phyloP scores from a whole-genome alignment of 2,329 filamentous ascomycete genomes.

The Colletotrichum coccodes region DNA sequence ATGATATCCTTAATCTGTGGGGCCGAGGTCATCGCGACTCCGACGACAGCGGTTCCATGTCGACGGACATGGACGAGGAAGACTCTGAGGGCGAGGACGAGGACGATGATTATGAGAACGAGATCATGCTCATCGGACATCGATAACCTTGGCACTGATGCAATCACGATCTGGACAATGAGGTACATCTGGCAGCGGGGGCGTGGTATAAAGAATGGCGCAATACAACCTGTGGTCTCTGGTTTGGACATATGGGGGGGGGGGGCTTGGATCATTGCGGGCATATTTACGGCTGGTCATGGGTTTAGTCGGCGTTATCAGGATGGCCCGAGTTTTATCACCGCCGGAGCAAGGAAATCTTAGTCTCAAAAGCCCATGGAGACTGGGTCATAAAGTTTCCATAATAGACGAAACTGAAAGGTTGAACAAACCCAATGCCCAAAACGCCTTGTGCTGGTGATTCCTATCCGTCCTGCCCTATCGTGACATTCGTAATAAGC shows the following conservation, averaged over 20 bases:
- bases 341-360: not conserved
- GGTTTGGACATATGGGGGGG: constrained; percentile 28
- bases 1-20: constrained; percentile 63
- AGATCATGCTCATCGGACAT: constrained; percentile 62
- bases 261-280: constrained; percentile 7
- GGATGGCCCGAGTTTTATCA: not conserved
- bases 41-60: constrained; percentile 52
- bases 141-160: constrained; percentile 42
- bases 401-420: constrained; percentile 17
- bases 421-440: constrained; percentile 5
- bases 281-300: constrained; percentile 6
- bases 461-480: not conserved
- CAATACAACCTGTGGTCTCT: constrained; percentile 9
- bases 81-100: constrained; percentile 56
- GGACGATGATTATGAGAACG: constrained; percentile 58
- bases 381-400: constrained; percentile 23
- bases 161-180: constrained; percentile 2
- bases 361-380: not conserved
- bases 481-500: constrained; percentile 4
- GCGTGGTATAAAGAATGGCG: constrained; percentile 18
- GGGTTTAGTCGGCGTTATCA: constrained; percentile 17
- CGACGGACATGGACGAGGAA: constrained; percentile 48
- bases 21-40: constrained; percentile 58
- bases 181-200: not conserved
- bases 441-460: constrained; percentile 11